Conservation (phyloP, 2,329 filamentous ascomycete genomes). For the Trichoderma sp. region DNA sequence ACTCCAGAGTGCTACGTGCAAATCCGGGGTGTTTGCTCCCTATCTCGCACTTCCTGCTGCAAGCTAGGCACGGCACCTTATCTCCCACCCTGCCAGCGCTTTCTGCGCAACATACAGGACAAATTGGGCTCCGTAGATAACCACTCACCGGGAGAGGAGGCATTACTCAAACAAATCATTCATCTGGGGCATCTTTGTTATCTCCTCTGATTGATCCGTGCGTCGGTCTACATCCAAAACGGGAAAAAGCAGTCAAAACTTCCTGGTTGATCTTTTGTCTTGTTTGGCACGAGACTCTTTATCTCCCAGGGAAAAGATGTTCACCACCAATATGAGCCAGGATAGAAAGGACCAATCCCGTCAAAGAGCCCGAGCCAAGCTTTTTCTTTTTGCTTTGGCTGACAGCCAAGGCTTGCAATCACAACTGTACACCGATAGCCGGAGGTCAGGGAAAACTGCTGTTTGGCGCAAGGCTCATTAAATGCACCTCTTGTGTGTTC, state of each 20-base stretch:
- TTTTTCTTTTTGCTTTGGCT: background rate
- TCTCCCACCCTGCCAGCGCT: conserved; percentile 17
- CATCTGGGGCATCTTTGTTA: conserved; percentile 8
- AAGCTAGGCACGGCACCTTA: conserved; percentile 23
- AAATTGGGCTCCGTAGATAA: conserved; percentile 11
- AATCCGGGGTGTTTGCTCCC: conserved; percentile 24
- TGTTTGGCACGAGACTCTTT: background rate
- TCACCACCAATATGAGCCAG: background rate
- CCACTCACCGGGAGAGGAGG: background rate
- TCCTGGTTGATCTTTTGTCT: background rate
- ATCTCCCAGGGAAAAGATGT: background rate
- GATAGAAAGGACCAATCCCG: background rate
- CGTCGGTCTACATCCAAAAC: background rate
- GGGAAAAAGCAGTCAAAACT: background rate
- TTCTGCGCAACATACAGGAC: conserved; percentile 5
- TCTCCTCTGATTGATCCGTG: conserved; percentile 18
- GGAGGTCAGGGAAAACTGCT: background rate
- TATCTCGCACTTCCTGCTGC: conserved; percentile 2
- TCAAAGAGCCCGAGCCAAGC: background rate
- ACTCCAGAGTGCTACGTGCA: conserved; percentile 6
- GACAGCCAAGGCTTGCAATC: background rate
- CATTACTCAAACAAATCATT: conserved; percentile 19
- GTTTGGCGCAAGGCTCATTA: background rate
- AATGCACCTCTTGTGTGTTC: conserved; percentile 8
- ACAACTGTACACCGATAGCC: background rate